Evolutionary conservation across 495 filamentous ascomycete genomes (phyloP).

Genomic region (Aspergillus baeticus): DNA sequence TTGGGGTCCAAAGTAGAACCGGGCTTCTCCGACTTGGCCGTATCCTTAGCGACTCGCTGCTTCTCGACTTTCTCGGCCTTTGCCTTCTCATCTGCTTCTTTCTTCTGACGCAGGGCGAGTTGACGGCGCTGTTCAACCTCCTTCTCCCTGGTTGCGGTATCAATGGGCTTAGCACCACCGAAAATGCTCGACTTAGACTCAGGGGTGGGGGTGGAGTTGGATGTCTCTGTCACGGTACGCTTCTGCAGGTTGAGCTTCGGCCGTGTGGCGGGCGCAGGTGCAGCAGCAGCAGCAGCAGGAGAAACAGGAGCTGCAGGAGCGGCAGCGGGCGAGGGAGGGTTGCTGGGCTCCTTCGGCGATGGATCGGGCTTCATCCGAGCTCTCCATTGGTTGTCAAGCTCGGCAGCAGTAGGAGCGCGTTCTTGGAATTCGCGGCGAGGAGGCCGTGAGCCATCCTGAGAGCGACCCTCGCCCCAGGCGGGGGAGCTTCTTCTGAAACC

Average conservation of each 20-base stretch:
- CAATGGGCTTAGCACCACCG: constrained; percentile 85
- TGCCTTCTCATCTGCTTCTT: constrained; percentile 83
- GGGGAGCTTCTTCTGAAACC: constrained; percentile 66
- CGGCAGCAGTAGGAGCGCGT: constrained; percentile 76
- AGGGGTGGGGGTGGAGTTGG: constrained; percentile 39
- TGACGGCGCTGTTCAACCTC: constrained; percentile 87
- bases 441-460: constrained; percentile 77
- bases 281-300: constrained; percentile 28
- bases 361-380: constrained; percentile 76
- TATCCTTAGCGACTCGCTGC: constrained; percentile 53
- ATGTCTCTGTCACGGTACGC: constrained; percentile 78
- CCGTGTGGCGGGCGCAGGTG: constrained; percentile 56
- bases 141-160: constrained; percentile 81
- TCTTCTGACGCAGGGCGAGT: constrained; percentile 71
- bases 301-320: constrained; percentile 8
- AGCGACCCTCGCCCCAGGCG: constrained; percentile 82
- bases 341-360: constrained; percentile 56
- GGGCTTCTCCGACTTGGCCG: constrained; percentile 51
- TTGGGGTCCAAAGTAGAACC: constrained; percentile 47
- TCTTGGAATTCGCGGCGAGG: constrained; percentile 80
- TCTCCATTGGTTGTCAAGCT: constrained; percentile 86
- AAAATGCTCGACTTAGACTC: constrained; percentile 89
- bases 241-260: constrained; percentile 83
- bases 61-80: constrained; percentile 66
- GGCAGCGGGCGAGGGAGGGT: constrained; percentile 51